Evolutionary conservation across 306 rosid species (phyloP).

Genomic region (Gastrolobium villosum): DNA sequence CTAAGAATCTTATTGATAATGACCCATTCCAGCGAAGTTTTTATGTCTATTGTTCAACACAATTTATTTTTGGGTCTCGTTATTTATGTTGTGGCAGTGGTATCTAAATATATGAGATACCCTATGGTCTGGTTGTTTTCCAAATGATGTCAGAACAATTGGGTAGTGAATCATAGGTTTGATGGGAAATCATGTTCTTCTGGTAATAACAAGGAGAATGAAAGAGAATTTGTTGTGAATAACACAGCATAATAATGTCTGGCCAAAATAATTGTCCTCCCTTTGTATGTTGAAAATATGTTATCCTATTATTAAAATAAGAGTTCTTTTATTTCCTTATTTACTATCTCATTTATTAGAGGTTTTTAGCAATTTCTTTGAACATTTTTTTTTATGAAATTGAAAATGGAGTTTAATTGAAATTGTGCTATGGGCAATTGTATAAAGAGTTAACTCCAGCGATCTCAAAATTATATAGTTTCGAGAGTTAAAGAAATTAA

Average conservation of each 20-base stretch:
- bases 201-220: constrained; percentile 15
- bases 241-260: neutral
- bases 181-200: constrained; percentile 18
- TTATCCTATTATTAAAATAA: neutral
- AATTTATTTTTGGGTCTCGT: constrained; percentile 35
- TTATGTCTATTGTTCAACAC: neutral
- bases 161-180: constrained; percentile 12
- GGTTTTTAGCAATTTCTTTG: neutral
- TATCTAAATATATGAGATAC: neutral
- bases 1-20: neutral
- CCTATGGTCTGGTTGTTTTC: constrained; percentile 2
- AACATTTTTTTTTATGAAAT: neutral
- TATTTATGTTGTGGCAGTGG: neutral
- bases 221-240: neutral
- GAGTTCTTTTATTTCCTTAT: neutral
- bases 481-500: too few species aligned
- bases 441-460: neutral
- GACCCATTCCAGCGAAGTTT: neutral
- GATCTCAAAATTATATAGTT: too few species aligned
- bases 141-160: constrained; percentile 23
- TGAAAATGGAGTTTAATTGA: neutral
- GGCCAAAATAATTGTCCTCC: neutral
- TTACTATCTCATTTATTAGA: neutral
- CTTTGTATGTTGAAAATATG: neutral
- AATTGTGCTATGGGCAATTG: neutral